A percentile compares a stretch with the other conserved stretches of the same genome.
phyloP scores from a whole-genome alignment of 164 flowering plant species.

The Sedum album region DNA sequence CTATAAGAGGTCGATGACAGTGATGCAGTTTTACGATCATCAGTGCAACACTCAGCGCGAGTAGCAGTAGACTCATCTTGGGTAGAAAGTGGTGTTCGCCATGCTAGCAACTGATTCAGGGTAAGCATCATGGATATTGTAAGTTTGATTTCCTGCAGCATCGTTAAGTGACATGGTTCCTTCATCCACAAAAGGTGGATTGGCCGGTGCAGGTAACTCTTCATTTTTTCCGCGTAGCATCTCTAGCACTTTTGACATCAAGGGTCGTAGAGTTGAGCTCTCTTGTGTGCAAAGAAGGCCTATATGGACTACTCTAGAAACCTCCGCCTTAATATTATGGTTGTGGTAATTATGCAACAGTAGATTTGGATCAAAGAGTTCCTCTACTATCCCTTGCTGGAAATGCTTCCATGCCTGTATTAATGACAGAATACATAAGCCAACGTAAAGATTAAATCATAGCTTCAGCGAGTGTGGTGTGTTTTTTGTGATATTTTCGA shows the following conservation, averaged over 20 bases:
- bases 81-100: slow-evolving; percentile 14
- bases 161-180: slow-evolving; percentile 9
- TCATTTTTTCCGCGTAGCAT: slow-evolving; percentile 35
- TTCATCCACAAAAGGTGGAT: slow-evolving; percentile 53
- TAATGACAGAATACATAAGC: background rate
- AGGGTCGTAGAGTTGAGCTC: slow-evolving; percentile 58
- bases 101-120: slow-evolving; percentile 39
- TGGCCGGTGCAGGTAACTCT: slow-evolving; percentile 48
- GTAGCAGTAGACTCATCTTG: background rate
- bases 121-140: slow-evolving; percentile 18
- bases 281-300: slow-evolving; percentile 81
- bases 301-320: slow-evolving; percentile 43
- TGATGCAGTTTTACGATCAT: no score
- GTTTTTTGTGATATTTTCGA: background rate
- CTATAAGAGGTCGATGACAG: no score
- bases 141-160: slow-evolving; percentile 7
- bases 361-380: slow-evolving; percentile 51
- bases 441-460: background rate
- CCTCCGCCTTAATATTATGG: slow-evolving; percentile 36
- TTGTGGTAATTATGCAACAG: slow-evolving; percentile 17
- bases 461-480: no score
- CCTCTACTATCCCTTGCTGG: slow-evolving; percentile 26
- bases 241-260: slow-evolving; percentile 63
- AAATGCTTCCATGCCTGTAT: slow-evolving; percentile 62
- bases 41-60: no score